Base-by-base conservation (phyloP, 345 rosid genomes). In the Aquilaria yunnanensis region DNA sequence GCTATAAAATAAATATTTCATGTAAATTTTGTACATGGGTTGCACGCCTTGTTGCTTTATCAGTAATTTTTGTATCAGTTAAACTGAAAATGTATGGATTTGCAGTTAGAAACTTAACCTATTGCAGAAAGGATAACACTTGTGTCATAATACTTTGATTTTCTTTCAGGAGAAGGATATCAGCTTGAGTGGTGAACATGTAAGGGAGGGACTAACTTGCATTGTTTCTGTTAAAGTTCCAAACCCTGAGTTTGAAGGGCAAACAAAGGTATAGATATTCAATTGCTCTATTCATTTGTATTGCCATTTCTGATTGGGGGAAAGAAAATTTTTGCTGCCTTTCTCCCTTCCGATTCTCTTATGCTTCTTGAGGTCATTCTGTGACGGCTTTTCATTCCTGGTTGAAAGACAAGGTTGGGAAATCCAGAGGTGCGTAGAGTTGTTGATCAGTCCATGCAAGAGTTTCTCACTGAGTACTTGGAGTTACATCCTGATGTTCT, bases 241-340 rank as follows among this genome's bases (percentile, higher is more conserved):
- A 47, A 91, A 86, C 76, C 99, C 99, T 13, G 99, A 95, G 77
- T 95, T 95, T 78, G 97, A 95, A 85, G 99, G 99, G 64, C 99
- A 95, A 76, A 95, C 99, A 32, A 91, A 95, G 96, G 99, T 91
- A 84, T 53, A 65, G 16, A 12, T 52, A 62, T 47, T 72, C 59
- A 45, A 60, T 60, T 43, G 33, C 41, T 14, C 23, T 63, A 33
- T 69, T 60, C 52, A 12, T 54, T 34, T 49, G 14, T 29, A 14
- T 54, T 23, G 14, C 34, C 43, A 37, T 2, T 37, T 57, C 48
- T 56, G 46, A 54, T 16, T 65, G 32, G 34, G 47, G 23, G 50
- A 31, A 37, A 31, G 56, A 9, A 11, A 14, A 37, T 57, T 51
- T 37, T 37, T 37, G 43, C 5, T 0, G 8, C 43, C 43, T 37